A percentile compares a stretch with the other conserved stretches of the same genome.
phyloP scores from a whole-genome alignment of 805 yeast species.

The Blastobotrys mokoenaii region DNA sequence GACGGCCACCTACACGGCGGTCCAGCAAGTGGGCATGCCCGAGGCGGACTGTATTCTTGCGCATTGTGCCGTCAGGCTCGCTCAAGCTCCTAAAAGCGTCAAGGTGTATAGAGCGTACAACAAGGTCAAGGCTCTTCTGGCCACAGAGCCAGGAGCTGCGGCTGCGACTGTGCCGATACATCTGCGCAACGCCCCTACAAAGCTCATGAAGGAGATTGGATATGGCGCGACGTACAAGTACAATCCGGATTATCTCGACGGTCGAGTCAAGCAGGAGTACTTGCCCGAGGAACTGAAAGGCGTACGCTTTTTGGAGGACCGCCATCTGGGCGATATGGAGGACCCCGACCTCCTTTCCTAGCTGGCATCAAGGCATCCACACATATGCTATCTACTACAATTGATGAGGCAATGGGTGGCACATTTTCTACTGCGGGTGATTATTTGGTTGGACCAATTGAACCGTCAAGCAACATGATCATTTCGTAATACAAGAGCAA shows the following conservation, averaged over 20 bases:
- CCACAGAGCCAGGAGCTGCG: conserved; percentile 48
- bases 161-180: conserved; percentile 59
- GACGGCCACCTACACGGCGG: conserved; percentile 74
- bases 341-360: conserved; percentile 15
- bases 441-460: too few relatives aligned
- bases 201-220: conserved; percentile 80
- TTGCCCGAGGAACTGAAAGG: conserved; percentile 55
- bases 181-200: conserved; percentile 90
- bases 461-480: too few relatives aligned
- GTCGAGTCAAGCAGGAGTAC: conserved; percentile 58
- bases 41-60: conserved; percentile 86
- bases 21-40: conserved; percentile 87
- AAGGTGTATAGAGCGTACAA: conserved; percentile 77
- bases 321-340: conserved; percentile 22
- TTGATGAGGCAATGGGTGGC: too few relatives aligned
- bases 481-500: too few relatives aligned
- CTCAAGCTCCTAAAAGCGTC: conserved; percentile 78
- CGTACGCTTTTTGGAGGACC: conserved; percentile 43
- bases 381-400: neutral
- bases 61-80: conserved; percentile 87
- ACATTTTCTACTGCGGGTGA: too few relatives aligned
- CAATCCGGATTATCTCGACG: conserved; percentile 71
- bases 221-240: conserved; percentile 82
- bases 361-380: too few relatives aligned
- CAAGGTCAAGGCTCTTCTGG: conserved; percentile 49